phyloP scores from a whole-genome alignment of 768 basidiomycete species.

The Lentinus brumalis region DNA sequence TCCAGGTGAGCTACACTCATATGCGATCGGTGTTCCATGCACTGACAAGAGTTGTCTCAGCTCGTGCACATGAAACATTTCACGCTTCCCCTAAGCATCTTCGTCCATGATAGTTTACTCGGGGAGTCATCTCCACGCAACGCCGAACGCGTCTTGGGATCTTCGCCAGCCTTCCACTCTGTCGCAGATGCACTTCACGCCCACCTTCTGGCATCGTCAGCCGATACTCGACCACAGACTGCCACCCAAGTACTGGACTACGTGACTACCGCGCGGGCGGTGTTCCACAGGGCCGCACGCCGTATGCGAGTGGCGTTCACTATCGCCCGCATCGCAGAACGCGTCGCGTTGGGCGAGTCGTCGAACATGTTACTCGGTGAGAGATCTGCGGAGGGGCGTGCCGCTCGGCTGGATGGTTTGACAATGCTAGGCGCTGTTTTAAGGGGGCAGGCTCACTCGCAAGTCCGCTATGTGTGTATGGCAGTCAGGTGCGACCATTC shows the following conservation, averaged over 20 bases:
- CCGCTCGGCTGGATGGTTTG: conserved; percentile 16
- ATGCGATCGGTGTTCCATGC: conserved; percentile 58
- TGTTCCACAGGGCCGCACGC: conserved; percentile 35
- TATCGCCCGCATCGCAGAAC: conserved; percentile 45
- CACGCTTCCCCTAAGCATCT: conserved; percentile 54
- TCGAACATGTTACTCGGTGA: background rate
- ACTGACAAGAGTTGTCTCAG: conserved; percentile 34
- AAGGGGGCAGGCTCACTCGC: conserved; percentile 44
- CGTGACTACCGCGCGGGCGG: conserved; percentile 41
- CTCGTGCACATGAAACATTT: conserved; percentile 73
- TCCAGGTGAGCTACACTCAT: conserved; percentile 59
- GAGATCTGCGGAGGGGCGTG: conserved; percentile 28
- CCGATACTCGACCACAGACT: conserved; percentile 20
- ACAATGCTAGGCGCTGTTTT: conserved; percentile 50
- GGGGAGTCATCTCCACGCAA: conserved; percentile 2
- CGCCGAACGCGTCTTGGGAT: background rate
- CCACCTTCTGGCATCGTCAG: conserved; percentile 29
- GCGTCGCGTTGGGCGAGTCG: conserved; percentile 26
- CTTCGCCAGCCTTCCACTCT: conserved; percentile 23
- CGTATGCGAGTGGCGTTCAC: conserved; percentile 50
- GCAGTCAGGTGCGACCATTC: conserved; percentile 46
- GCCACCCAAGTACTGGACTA: conserved; percentile 32
- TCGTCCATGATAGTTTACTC: conserved; percentile 35
- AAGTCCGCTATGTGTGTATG: conserved; percentile 47
- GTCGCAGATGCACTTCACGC: conserved; percentile 43